These are phyloP conservation scores for Fusarium nygamai DNA, from an alignment of 2,329 filamentous ascomycete species.

Conservation along the genomic window DNA sequence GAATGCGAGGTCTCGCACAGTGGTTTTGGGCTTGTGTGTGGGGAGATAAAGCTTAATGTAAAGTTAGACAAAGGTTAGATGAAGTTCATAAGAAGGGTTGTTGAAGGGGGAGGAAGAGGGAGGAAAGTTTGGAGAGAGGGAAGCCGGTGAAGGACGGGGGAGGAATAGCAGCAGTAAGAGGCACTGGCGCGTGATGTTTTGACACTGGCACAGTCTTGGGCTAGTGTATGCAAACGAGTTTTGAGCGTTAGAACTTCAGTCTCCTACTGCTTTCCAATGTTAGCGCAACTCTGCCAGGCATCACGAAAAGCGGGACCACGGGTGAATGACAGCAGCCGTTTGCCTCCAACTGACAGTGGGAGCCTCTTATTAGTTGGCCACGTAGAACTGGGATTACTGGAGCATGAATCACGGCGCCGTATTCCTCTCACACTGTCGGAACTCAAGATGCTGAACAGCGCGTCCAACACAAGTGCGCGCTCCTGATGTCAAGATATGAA, in stretches of 20 bases:
- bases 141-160: not conserved
- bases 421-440: not conserved
- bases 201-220: not conserved
- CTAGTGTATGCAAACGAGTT: no score
- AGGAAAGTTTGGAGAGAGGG: not conserved
- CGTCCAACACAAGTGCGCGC: not conserved
- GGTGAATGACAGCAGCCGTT: not conserved
- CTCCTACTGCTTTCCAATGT: not conserved
- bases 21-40: not conserved
- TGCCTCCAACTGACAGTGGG: not conserved
- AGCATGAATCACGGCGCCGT: not conserved
- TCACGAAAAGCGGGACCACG: not conserved
- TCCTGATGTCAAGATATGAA: not conserved
- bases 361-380: not conserved
- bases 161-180: not conserved
- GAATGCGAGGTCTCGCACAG: fast-evolving
- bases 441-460: not conserved
- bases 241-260: not conserved
- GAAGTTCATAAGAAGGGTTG: not conserved
- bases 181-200: no score
- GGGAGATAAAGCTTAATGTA: not conserved
- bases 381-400: not conserved
- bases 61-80: not conserved
- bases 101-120: not conserved
- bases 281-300: not conserved